A percentile compares a stretch with the other conserved stretches of the same genome.
These are phyloP conservation scores for Conringia planisiliqua DNA, from an alignment of 345 rosid species.

Conservation along the genomic window DNA sequence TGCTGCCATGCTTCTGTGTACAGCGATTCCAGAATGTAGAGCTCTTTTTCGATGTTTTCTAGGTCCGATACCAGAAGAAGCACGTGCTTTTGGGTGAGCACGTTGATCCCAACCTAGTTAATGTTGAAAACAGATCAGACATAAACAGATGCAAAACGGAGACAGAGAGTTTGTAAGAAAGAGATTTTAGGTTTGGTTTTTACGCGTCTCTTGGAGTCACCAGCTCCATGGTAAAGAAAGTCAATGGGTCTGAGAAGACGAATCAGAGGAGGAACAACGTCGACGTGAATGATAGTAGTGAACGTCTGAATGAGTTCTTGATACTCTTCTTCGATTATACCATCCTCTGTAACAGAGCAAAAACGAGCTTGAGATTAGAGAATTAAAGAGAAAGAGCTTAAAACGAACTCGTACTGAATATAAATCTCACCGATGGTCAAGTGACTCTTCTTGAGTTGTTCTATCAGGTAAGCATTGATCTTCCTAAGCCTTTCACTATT, in stretches of 20 bases:
- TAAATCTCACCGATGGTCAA: constrained; percentile 42
- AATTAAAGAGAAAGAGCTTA: background rate
- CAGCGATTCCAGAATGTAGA: constrained; percentile 47
- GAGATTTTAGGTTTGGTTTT: background rate
- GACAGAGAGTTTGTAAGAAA: background rate
- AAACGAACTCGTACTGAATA: background rate
- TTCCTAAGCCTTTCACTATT: constrained; percentile 53
- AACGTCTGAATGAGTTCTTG: constrained; percentile 33
- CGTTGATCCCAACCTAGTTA: constrained; percentile 61
- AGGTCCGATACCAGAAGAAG: constrained; percentile 69
- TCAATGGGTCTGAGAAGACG: constrained; percentile 34
- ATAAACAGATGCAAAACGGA: background rate
- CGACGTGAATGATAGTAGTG: constrained; percentile 37
- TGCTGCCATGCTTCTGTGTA: constrained; percentile 49
- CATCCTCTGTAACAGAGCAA: constrained; percentile 27
- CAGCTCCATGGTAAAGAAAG: constrained; percentile 36
- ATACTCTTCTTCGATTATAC: constrained; percentile 33
- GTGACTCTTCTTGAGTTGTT: constrained; percentile 36
- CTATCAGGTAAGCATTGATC: constrained; percentile 41
- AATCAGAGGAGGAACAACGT: constrained; percentile 32
- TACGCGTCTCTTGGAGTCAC: constrained; percentile 30
- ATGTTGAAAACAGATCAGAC: constrained; percentile 8
- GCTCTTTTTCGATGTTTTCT: constrained; percentile 52
- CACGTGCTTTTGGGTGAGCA: constrained; percentile 64
- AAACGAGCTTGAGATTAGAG: constrained; percentile 1